Conservation (phyloP, 768 basidiomycete species). For the Cystoderma amianthinum region DNA sequence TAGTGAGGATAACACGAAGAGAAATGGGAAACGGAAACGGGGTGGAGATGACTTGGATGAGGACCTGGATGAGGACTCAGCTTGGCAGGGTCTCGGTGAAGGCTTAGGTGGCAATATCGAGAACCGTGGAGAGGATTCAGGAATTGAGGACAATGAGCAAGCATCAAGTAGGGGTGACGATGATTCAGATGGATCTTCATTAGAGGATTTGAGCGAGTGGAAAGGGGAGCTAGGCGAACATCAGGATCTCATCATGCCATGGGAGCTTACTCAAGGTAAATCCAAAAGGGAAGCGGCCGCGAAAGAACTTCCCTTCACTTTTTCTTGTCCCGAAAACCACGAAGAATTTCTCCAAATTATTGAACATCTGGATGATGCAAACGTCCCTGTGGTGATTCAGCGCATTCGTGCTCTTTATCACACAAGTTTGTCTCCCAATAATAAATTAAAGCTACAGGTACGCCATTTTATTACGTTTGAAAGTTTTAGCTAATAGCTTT, state of each 20-base stretch:
- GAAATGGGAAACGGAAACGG: conserved; percentile 40
- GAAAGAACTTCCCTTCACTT: conserved; percentile 86
- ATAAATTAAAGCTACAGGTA: conserved; percentile 91
- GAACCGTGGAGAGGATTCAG: conserved; percentile 25
- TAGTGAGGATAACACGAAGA: conserved; percentile 48
- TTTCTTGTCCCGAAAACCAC: conserved; percentile 80
- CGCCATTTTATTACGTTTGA: too few relatives aligned
- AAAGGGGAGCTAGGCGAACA: conserved; percentile 37
- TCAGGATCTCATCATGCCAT: conserved; percentile 29
- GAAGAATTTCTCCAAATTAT: conserved; percentile 87
- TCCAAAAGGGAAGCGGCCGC: conserved; percentile 22
- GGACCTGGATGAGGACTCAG: conserved; percentile 53
- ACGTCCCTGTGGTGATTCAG: conserved; percentile 77
- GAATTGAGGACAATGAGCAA: conserved; percentile 26
- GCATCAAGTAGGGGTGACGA: conserved; percentile 35
- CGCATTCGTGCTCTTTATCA: conserved; percentile 90
- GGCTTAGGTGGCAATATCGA: conserved; percentile 29
- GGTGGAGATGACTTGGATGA: conserved; percentile 92
- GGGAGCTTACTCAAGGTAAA: conserved; percentile 21
- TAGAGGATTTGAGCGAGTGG: conserved; percentile 24
- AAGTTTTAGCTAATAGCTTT: too few relatives aligned
- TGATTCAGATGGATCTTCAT: conserved; percentile 22
- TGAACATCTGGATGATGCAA: conserved; percentile 59
- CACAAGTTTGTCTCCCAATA: conserved; percentile 85
- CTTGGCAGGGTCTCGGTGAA: conserved; percentile 27